A percentile compares a stretch with the other conserved stretches of the same genome.
Evolutionary conservation across 148 eudicot species (phyloP).

Genomic region (Fagopyrum homotropicum): DNA sequence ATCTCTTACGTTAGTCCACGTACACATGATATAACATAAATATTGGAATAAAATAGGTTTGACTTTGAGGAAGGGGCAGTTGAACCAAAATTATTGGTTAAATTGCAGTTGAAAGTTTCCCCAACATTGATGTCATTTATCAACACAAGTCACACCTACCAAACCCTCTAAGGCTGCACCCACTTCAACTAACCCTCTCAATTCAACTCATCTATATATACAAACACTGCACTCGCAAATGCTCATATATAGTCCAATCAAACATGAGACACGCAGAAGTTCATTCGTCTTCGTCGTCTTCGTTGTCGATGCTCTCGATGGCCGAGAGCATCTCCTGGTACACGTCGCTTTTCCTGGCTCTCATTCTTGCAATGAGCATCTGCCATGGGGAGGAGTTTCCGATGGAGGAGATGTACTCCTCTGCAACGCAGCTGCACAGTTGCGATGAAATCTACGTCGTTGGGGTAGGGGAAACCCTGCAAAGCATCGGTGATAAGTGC

Average conservation of each 20-base stretch:
- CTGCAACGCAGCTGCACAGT: background rate
- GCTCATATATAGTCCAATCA: background rate
- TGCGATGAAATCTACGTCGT: constrained; percentile 51
- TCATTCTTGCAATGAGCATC: constrained; percentile 47
- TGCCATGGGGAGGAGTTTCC: constrained; percentile 22
- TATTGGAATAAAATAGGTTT: background rate
- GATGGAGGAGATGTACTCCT: constrained; percentile 6
- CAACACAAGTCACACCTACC: constrained; percentile 6
- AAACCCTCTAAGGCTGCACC: background rate
- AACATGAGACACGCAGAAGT: background rate
- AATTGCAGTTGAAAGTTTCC: constrained; percentile 11
- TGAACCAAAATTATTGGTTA: constrained; percentile 2
- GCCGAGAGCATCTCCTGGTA: constrained; percentile 50
- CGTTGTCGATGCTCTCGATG: constrained; percentile 16
- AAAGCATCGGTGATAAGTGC: constrained; percentile 49
- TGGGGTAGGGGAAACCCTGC: constrained; percentile 49
- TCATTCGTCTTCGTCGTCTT: background rate
- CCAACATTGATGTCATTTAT: constrained; percentile 7
- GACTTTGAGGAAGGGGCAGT: constrained; percentile 1
- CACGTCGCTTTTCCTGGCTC: constrained; percentile 37
- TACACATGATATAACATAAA: background rate
- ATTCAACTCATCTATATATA: background rate
- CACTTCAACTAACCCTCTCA: constrained; percentile 12
- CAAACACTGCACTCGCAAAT: background rate
- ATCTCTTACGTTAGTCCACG: too few relatives aligned